Evolutionary conservation across 148 eudicot species (phyloP), one percentile per base, ranked within the genome.

Genomic region (Limonium bicolor): DNA sequence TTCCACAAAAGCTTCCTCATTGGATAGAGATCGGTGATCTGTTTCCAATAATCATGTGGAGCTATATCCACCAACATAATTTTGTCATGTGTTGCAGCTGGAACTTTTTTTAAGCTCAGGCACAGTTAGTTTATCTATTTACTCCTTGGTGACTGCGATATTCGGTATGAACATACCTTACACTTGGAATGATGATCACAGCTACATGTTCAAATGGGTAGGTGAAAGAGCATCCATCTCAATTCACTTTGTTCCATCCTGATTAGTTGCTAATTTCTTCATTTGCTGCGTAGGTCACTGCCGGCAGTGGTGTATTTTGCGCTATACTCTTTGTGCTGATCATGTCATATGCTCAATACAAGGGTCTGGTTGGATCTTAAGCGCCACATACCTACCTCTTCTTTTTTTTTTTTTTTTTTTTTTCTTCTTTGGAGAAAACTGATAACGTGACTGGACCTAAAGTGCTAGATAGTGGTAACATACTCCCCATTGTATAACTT

Each of bases 81-180:
- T 20, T 40, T 20, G 0, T 9, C 9, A 23, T 41, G 13, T 25
- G 2, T 34, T 51, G 62, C 80, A 78, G 86, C 60, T 78, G 53
- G 86, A 78, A 65, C 78, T 78, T 38, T 78, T 78, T 55, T 42
- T 78, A 36, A 78, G 78, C 50, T 54, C 86, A 0, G 86, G 78
- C 50, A 78, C 86, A 9, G 77, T 78, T 44, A 53, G 63, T 46
- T 53, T 78, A 34, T 65, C 86, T 2, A 55, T 78, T 13, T 78
- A 62, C 40, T 66, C 86, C 1, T 54, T 78, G 66, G 66, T 74
- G 29, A 67, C 81, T 30, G 86, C 63, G 45, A 74, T 78, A 46
- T 78, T 78, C 46, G 86, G 86, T 19, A 71, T 78, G 86, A 78
- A 78, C 46, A 74, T 78, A 34, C 86, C 86, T 10, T 78, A 74